Conservation (phyloP, 345 rosid genomes). For the Erucastrum elatum region DNA sequence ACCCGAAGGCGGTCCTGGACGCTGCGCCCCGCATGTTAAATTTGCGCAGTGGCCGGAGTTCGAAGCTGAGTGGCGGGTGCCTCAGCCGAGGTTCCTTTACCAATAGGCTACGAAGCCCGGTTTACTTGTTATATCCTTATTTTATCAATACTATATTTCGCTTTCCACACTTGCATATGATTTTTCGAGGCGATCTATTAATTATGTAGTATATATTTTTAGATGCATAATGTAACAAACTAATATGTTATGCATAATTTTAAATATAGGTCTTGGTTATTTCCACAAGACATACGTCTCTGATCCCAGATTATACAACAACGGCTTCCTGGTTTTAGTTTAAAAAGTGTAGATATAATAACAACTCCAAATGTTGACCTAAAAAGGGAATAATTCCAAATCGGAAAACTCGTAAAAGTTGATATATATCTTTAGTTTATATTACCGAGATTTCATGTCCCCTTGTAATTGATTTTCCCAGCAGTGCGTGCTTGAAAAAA, state of each 20-base stretch:
- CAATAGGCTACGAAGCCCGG: too few species aligned
- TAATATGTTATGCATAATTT: background rate
- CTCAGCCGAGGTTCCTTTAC: too few species aligned
- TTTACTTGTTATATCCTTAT: background rate
- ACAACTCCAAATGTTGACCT: conserved; percentile 31
- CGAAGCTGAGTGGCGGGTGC: too few species aligned
- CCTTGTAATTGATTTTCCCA: conserved; percentile 24
- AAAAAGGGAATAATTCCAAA: conserved; percentile 17
- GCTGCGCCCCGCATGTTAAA: too few species aligned
- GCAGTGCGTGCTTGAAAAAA: conserved; percentile 25
- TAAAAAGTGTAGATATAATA: conserved; percentile 1
- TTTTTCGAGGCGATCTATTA: background rate
- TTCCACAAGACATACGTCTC: background rate
- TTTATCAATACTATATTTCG: background rate
- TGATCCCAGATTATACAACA: background rate
- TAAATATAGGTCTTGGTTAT: background rate
- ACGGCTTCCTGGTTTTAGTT: conserved; percentile 4
- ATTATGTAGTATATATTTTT: background rate
- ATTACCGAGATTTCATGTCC: conserved; percentile 18
- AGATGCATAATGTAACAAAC: too few species aligned
- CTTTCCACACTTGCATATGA: background rate
- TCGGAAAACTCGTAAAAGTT: conserved; percentile 9
- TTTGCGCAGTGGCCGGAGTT: too few species aligned
- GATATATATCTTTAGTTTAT: conserved; percentile 9
- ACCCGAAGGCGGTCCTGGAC: too few species aligned